Percentiles rank a stretch among this genome's conserved stretches.
Evolutionary conservation across 768 basidiomycete species (phyloP).

Genomic region (Cystobasidium tubakii): DNA sequence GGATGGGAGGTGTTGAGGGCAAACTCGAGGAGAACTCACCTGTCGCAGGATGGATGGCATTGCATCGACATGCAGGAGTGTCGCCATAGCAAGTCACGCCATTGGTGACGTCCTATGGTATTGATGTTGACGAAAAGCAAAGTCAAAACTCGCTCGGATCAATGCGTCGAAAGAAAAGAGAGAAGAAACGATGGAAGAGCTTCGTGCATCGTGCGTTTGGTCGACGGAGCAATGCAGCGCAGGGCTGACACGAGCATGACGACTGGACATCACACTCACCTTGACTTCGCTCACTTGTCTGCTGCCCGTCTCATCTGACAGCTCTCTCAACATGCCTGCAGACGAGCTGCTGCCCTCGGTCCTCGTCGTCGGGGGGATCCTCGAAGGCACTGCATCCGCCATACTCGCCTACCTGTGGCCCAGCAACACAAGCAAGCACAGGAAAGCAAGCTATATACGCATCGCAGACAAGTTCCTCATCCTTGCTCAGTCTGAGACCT

Average conservation of each 20-base stretch:
- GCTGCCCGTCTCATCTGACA: not conserved
- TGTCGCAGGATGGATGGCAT: not conserved
- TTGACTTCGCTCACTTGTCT: not conserved
- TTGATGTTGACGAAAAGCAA: no score
- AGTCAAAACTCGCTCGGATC: not conserved
- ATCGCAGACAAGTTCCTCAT: conserved; percentile 26
- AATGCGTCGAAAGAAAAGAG: no score
- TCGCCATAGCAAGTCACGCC: no score
- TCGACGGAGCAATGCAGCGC: not conserved
- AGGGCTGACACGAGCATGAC: not conserved
- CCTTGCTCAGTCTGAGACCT: conserved; percentile 13
- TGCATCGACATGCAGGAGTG: no score
- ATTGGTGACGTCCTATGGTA: no score
- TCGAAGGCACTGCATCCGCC: conserved; percentile 14
- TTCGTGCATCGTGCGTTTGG: not conserved
- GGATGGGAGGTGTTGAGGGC: not conserved
- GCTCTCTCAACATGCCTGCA: not conserved
- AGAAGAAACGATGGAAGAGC: not conserved
- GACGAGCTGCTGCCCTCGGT: not conserved
- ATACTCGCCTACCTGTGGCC: conserved; percentile 16
- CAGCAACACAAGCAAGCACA: not conserved
- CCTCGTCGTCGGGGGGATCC: conserved; percentile 14
- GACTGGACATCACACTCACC: not conserved
- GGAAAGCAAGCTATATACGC: conserved; percentile 20
- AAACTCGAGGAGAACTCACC: not conserved